These are phyloP conservation scores for Camelina laxa DNA, from an alignment of 345 rosid genomes.

Conservation along the genomic window DNA sequence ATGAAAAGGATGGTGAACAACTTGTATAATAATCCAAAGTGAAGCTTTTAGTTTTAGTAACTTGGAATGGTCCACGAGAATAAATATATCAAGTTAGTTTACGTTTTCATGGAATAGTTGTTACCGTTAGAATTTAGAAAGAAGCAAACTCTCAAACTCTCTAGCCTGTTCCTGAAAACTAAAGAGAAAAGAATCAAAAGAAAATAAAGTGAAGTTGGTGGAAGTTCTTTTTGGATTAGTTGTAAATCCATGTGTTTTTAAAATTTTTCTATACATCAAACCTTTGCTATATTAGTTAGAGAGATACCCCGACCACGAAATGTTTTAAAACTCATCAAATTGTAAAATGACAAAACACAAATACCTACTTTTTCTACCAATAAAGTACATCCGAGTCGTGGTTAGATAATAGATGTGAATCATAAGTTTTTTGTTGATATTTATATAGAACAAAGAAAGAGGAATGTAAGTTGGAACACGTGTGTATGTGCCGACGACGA, in stretches of 20 bases:
- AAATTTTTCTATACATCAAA: background rate
- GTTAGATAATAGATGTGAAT: slow-evolving; percentile 31
- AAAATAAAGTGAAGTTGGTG: slow-evolving; percentile 32
- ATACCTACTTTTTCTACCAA: slow-evolving; percentile 35
- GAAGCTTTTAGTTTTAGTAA: slow-evolving; percentile 14
- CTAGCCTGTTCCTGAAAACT: slow-evolving; percentile 16
- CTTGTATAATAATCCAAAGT: slow-evolving; percentile 23
- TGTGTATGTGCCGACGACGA: slow-evolving; percentile 13
- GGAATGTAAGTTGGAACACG: slow-evolving; percentile 14
- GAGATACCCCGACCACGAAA: slow-evolving; percentile 10
- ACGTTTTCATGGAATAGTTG: background rate
- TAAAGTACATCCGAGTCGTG: slow-evolving; percentile 12
- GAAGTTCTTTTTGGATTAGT: slow-evolving; percentile 39
- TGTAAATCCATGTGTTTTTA: slow-evolving; percentile 34
- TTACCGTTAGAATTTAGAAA: slow-evolving; percentile 39
- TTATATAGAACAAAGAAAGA: background rate
- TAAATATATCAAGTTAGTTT: background rate
- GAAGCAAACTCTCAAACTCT: slow-evolving; percentile 9
- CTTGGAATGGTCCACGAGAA: slow-evolving; percentile 9
- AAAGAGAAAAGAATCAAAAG: slow-evolving; percentile 26
- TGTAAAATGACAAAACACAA: slow-evolving; percentile 11
- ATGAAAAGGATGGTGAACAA: slow-evolving; percentile 12
- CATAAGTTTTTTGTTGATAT: slow-evolving; percentile 19
- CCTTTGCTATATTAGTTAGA: slow-evolving; percentile 14
- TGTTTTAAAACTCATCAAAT: background rate